Percentiles rank a stretch among this genome's conserved stretches.
phyloP scores from a whole-genome alignment of 768 basidiomycete genomes.

The Trametes cinnabarina region DNA sequence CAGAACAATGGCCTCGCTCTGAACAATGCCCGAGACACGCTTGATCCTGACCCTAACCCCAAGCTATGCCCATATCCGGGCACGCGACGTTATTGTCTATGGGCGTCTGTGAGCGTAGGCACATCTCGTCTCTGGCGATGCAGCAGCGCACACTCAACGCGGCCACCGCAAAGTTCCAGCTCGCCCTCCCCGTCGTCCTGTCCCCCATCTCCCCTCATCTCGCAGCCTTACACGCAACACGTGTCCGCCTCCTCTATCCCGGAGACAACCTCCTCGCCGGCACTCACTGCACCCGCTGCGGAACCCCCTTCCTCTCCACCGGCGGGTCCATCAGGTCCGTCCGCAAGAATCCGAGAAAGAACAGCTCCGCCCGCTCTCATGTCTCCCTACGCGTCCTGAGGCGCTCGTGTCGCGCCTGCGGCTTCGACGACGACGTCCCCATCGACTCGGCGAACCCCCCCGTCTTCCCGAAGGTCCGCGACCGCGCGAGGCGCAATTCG shows the following conservation, averaged over 20 bases:
- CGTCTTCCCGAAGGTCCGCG: constrained; percentile 21
- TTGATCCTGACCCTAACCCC: constrained; percentile 6
- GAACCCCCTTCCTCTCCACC: constrained; percentile 44
- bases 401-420: constrained; percentile 30
- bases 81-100: constrained; percentile 5
- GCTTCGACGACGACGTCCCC: constrained; percentile 26
- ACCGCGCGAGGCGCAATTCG: constrained; percentile 12
- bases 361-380: background rate
- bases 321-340: constrained; percentile 37
- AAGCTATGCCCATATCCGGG: background rate
- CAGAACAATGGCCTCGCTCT: constrained; percentile 13
- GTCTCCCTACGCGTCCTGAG: constrained; percentile 14
- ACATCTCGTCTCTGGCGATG: background rate
- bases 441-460: constrained; percentile 19
- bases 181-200: constrained; percentile 48
- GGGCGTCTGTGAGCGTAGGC: background rate
- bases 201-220: constrained; percentile 53
- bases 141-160: constrained; percentile 13
- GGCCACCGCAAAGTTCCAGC: constrained; percentile 30
- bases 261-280: constrained; percentile 20
- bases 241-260: constrained; percentile 33
- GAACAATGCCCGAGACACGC: constrained; percentile 19
- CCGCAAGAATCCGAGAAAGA: constrained; percentile 29
- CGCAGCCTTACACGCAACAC: constrained; percentile 58
- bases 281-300: constrained; percentile 53